phyloP scores from a whole-genome alignment of 345 rosid species.

The Lenwebbia sp. region DNA sequence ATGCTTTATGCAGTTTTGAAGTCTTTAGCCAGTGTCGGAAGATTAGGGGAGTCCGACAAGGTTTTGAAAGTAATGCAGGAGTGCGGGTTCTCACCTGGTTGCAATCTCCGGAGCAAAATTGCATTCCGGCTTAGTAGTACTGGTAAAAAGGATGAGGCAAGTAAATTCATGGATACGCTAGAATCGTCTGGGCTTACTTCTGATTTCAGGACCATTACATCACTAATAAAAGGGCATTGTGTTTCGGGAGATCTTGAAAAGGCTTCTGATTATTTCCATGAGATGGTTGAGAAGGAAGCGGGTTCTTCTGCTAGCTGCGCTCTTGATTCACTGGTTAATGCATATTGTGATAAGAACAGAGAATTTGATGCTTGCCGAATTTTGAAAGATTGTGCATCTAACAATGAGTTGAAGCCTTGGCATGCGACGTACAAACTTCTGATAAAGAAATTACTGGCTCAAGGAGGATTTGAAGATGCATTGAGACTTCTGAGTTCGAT shows the following conservation, averaged over 20 bases:
- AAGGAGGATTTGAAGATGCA: constrained; percentile 64
- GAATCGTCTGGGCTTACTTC: constrained; percentile 37
- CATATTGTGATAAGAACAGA: constrained; percentile 53
- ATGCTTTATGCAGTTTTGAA: constrained; percentile 49
- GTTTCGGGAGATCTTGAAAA: constrained; percentile 51
- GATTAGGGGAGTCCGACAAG: constrained; percentile 39
- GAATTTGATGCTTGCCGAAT: constrained; percentile 57
- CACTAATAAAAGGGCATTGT: constrained; percentile 69
- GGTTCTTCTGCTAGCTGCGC: constrained; percentile 32
- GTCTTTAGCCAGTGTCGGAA: constrained; percentile 58
- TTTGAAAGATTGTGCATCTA: constrained; percentile 20
- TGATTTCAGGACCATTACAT: constrained; percentile 49
- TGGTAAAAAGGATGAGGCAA: constrained; percentile 41
- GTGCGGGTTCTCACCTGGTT: constrained; percentile 31
- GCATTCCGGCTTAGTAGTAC: constrained; percentile 42
- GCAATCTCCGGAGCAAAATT: constrained; percentile 43
- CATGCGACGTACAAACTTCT: constrained; percentile 53
- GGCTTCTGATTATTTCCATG: constrained; percentile 46
- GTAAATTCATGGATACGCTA: constrained; percentile 35
- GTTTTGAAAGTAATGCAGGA: constrained; percentile 61
- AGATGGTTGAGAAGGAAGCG: constrained; percentile 42
- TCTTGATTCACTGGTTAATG: constrained; percentile 48
- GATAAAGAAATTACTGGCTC: constrained; percentile 48
- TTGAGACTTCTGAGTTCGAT: constrained; percentile 47
- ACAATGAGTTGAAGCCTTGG: constrained; percentile 39